A percentile compares a stretch with the other conserved stretches of the same genome.
phyloP scores from a whole-genome alignment of 176 grass and related monocot species.

The Neostapfia colusana region DNA sequence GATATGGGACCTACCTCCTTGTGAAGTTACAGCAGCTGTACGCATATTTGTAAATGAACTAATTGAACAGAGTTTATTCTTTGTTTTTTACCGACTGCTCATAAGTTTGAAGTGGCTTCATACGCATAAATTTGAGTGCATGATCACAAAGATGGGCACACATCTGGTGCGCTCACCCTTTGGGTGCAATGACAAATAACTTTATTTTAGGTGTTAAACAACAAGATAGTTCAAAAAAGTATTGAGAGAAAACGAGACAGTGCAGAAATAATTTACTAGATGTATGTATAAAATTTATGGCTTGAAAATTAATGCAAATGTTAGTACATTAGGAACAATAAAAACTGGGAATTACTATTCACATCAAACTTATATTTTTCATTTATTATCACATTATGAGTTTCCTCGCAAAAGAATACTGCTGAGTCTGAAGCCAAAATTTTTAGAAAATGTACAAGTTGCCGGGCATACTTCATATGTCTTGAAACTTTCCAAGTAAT shows the following conservation, averaged over 20 bases:
- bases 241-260: background rate
- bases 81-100: background rate
- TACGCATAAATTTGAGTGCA: background rate
- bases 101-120: background rate
- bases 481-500: background rate
- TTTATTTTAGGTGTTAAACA: background rate
- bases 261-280: background rate
- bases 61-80: too few relatives aligned
- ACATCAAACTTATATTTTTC: background rate
- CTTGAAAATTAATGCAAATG: background rate
- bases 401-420: background rate
- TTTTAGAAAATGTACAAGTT: background rate
- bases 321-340: background rate
- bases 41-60: too few relatives aligned
- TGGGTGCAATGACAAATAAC: background rate
- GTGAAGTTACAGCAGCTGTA: background rate
- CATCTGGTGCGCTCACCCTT: background rate
- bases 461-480: background rate
- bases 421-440: background rate
- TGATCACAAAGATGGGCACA: background rate
- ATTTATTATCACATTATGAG: too few relatives aligned
- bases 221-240: background rate
- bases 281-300: background rate
- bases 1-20: background rate
- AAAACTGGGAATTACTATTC: background rate